A percentile compares a stretch with the other conserved stretches of the same genome.
These are phyloP conservation scores for Raphanus hybrid DNA, from an alignment of 441 rosid species.

Conservation along the genomic window DNA sequence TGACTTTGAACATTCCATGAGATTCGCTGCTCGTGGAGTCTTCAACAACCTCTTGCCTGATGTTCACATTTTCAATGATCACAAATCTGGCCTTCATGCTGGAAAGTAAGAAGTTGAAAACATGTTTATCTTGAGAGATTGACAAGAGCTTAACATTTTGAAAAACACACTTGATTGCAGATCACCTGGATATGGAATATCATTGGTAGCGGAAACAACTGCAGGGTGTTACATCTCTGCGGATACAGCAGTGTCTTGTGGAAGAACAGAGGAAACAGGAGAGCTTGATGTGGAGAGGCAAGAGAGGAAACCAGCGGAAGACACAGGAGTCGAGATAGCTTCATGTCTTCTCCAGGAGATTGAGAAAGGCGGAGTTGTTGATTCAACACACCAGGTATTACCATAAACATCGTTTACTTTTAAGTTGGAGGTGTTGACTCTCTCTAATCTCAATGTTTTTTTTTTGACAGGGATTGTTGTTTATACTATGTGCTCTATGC, in stretches of 20 bases:
- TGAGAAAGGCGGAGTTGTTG: slow-evolving; percentile 93
- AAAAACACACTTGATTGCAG: slow-evolving; percentile 47
- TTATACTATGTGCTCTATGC: slow-evolving; percentile 78
- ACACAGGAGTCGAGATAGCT: slow-evolving; percentile 78
- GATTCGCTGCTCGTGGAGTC: slow-evolving; percentile 87
- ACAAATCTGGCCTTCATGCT: slow-evolving; percentile 69
- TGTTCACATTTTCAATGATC: slow-evolving; percentile 79
- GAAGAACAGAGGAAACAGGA: slow-evolving; percentile 48
- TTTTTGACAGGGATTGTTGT: slow-evolving; percentile 68
- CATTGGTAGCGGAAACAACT: slow-evolving; percentile 89
- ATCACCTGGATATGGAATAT: slow-evolving; percentile 90
- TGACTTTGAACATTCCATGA: slow-evolving; percentile 82
- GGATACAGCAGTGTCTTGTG: slow-evolving; percentile 69
- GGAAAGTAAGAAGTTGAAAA: slow-evolving; percentile 65
- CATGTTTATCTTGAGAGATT: neutral
- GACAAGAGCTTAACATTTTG: neutral
- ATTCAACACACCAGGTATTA: slow-evolving; percentile 84
- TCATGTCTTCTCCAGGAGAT: slow-evolving; percentile 82
- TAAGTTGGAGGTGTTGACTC: neutral
- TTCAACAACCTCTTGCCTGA: slow-evolving; percentile 84
- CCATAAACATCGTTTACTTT: slow-evolving; percentile 5
- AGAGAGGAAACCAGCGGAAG: slow-evolving; percentile 66
- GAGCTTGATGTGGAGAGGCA: slow-evolving; percentile 68
- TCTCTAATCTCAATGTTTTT: no score
- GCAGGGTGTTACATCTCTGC: slow-evolving; percentile 82